Evolutionary conservation across 768 basidiomycete genomes (phyloP), one percentile per base, ranked within the genome.

Genomic region (Auricularia cornea): DNA sequence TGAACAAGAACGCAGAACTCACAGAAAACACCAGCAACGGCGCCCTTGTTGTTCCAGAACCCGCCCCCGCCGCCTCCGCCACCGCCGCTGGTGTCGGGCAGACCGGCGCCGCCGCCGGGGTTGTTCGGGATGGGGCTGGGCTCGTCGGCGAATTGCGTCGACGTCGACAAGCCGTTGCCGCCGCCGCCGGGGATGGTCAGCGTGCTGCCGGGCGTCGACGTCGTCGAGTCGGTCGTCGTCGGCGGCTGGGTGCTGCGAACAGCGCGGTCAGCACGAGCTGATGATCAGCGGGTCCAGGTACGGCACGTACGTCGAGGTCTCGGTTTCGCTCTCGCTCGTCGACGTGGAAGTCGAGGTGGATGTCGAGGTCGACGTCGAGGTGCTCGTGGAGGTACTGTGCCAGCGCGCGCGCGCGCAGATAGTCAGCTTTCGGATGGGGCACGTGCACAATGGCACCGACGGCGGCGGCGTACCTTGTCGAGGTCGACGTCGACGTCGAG

Each of bases 401-500:
- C n/a, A n/a, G n/a, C n/a, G n/a, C n/a, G n/a, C n/a, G n/a, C n/a
- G n/a, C n/a, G n/a, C n/a, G n/a, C n/a, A n/a, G n/a, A n/a, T n/a
- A n/a, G n/a, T n/a, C n/a, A n/a, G n/a, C n/a, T n/a, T n/a, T n/a
- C n/a, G n/a, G n/a, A n/a, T n/a, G n/a, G n/a, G n/a, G n/a, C n/a
- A n/a, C n/a, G n/a, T n/a, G n/a, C n/a, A n/a, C n/a, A n/a, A n/a
- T n/a, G n/a, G n/a, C n/a, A n/a, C n/a, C n/a, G n/a, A n/a, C n/a
- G n/a, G n/a, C n/a, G n/a, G n/a, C n/a, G n/a, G n/a, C n/a, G n/a
- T n/a, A n/a, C n/a, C n/a, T n/a, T n/a, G n/a, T n/a, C n/a, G n/a
- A n/a, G n/a, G n/a, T n/a, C 67, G 83, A 83, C 18, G 76, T 80
- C 2, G 90, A 87, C 86, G 80, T 79, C 4, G 76, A 88, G 62